Percentiles rank a stretch among this genome's conserved stretches.
These are phyloP conservation scores for Porpolomopsis calyptriformis DNA, from an alignment of 768 basidiomycete genomes.

Conservation along the genomic window DNA sequence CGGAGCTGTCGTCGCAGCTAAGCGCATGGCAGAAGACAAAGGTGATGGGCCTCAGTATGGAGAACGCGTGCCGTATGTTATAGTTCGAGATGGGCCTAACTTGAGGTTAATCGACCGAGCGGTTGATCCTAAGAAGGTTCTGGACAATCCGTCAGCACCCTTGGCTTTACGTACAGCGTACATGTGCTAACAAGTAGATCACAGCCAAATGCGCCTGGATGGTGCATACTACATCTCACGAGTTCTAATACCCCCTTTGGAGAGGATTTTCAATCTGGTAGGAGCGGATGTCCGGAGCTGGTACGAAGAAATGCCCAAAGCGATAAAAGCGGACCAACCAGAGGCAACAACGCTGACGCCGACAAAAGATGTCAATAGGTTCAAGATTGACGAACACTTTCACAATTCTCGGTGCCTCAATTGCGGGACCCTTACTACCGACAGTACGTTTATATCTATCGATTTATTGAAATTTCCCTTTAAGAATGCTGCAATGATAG, in stretches of 20 bases:
- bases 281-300: constrained; percentile 81
- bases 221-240: constrained; percentile 79
- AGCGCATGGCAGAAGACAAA: constrained; percentile 61
- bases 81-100: constrained; percentile 53
- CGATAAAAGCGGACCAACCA: constrained; percentile 9
- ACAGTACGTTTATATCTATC: constrained; percentile 39
- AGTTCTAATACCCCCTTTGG: constrained; percentile 82
- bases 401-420: constrained; percentile 56
- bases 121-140: constrained; percentile 58
- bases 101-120: constrained; percentile 66
- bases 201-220: constrained; percentile 67
- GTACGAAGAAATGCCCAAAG: constrained; percentile 81
- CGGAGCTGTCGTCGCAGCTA: constrained; percentile 80
- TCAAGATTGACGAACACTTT: constrained; percentile 71
- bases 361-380: constrained; percentile 21
- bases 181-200: not conserved
- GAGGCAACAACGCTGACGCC: constrained; percentile 26
- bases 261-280: constrained; percentile 82
- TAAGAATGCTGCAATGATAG: constrained; percentile 21
- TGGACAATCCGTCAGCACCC: constrained; percentile 45
- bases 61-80: constrained; percentile 88
- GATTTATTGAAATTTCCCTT: too few relatives aligned
- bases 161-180: not conserved
- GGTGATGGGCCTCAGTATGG: constrained; percentile 85
- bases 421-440: constrained; percentile 45